Conservation (phyloP, 2,329 filamentous ascomycete genomes). For the Trichoderma gracile region DNA sequence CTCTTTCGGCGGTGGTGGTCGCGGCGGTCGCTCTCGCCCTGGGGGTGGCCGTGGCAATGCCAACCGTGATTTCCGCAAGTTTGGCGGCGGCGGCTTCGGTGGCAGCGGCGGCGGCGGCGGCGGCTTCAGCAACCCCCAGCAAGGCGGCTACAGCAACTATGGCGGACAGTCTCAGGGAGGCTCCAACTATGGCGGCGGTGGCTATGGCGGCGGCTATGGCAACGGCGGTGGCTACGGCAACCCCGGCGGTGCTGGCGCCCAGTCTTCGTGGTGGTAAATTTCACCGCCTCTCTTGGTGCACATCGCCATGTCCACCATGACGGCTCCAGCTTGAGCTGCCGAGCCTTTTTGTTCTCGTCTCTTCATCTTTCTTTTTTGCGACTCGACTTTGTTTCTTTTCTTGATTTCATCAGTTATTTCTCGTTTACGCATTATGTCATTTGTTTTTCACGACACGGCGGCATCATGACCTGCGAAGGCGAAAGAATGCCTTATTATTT, state of each 20-base stretch:
- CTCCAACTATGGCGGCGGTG: constrained; percentile 43
- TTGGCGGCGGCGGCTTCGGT: constrained; percentile 58
- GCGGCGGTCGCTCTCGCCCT: constrained; percentile 54
- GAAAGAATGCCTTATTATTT: constrained; percentile 38
- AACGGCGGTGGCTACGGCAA: constrained; percentile 59
- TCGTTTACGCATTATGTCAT: constrained; percentile 37
- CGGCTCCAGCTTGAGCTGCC: constrained; percentile 24
- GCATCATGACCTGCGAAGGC: constrained; percentile 45
- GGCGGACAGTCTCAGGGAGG: constrained; percentile 39
- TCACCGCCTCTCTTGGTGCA: constrained; percentile 6
- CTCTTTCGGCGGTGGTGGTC: constrained; percentile 72
- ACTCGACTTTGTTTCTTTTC: constrained; percentile 31
- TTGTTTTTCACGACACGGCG: constrained; percentile 42
- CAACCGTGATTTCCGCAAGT: constrained; percentile 90
- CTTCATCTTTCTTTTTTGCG: constrained; percentile 29
- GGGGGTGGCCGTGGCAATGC: constrained; percentile 67
- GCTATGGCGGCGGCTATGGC: constrained; percentile 49
- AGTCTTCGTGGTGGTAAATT: constrained; percentile 68
- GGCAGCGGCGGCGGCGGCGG: constrained; percentile 45
- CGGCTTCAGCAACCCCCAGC: constrained; percentile 36
- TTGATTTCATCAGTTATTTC: constrained; percentile 30
- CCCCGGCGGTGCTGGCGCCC: constrained; percentile 67
- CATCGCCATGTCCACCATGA: constrained; percentile 27
- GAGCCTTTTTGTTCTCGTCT: constrained; percentile 17
- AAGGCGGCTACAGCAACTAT: constrained; percentile 40